Base-by-base conservation (phyloP, 768 basidiomycete genomes). In the Cantharellus cinnabarinus region DNA sequence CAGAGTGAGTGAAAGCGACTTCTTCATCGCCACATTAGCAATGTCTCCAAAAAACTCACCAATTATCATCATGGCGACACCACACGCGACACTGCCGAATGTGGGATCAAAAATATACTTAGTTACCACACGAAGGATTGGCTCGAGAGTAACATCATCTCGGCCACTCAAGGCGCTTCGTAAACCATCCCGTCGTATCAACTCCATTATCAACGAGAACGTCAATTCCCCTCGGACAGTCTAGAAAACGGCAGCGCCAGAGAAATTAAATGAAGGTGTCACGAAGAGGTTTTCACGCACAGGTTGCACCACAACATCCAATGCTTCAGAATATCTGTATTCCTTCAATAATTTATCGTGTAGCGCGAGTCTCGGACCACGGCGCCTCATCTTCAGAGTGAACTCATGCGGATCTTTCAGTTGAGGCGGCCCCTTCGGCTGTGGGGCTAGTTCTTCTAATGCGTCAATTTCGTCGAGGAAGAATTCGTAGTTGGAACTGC, bases 251-350 rank as follows among this genome's bases (percentile, higher is more conserved):
- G 38, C 54, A 42, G 40, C 35, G 55, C 64, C 7, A 53, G n/a
- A 54, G 54, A 4, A n/a, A 59, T 41, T 37, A 59, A 59, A 52
- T 44, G 20, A 54, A 10, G 38, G 52, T 10, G 52, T 37, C 14
- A 7, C 52, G 10, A 7, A 10, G 52, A n/a, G 15, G 39, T 20
- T 35, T 34, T 37, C 4, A 64, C 74, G 58, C 64, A 86, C 87
- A 75, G 89, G 89, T 65, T 79, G 79, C 60, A 98, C 70, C 7
- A 93, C 91, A 3, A 89, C 81, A 71, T 99, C 94, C 58, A 99
- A 71, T 3, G 95, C 95, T 41, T 89, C 89, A 4, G 85, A 84
- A 70, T 99, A 98, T 66, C 87, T 88, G 76, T 98, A 99, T 42
- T 72, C 75, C 70, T 98, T 98, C 55, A 99, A 74, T 57, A 89